Evolutionary conservation across 305 asterid species (phyloP).

Genomic region (Fraxinus latifolia): DNA sequence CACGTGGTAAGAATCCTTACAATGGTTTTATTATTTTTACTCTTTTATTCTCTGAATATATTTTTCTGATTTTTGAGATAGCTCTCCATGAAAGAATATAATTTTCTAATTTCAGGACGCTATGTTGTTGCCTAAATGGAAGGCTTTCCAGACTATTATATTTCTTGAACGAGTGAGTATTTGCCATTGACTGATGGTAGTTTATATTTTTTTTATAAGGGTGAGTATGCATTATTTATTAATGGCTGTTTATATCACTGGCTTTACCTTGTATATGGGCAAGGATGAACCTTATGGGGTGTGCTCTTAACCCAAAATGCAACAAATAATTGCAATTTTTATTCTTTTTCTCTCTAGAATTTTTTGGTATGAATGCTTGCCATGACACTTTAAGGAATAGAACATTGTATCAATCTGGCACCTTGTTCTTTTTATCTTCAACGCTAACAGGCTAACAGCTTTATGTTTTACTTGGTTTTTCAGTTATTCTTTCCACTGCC

Average conservation of each 20-base stretch:
- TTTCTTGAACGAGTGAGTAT: conserved; percentile 70
- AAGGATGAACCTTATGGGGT: background rate
- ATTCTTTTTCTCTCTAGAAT: background rate
- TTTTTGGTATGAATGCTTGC: background rate
- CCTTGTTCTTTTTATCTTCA: background rate
- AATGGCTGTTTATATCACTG: conserved; percentile 14
- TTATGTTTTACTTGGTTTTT: background rate
- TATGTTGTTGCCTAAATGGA: conserved; percentile 71
- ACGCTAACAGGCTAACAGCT: background rate
- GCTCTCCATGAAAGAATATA: background rate
- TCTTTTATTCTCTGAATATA: background rate
- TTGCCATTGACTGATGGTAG: background rate
- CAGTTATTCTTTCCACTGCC: background rate
- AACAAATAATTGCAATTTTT: background rate
- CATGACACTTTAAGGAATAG: background rate
- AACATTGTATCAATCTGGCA: background rate
- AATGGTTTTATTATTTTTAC: background rate
- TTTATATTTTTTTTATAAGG: conserved; percentile 70
- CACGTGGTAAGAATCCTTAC: background rate
- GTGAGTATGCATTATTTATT: conserved; percentile 26
- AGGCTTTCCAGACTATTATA: conserved; percentile 80
- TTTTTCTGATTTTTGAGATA: background rate
- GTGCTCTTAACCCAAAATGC: background rate
- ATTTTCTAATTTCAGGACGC: conserved; percentile 59
- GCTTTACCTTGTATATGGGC: background rate